These are phyloP conservation scores for Pachyrhizus erosus DNA, from an alignment of 306 rosid genomes.

Conservation along the genomic window DNA sequence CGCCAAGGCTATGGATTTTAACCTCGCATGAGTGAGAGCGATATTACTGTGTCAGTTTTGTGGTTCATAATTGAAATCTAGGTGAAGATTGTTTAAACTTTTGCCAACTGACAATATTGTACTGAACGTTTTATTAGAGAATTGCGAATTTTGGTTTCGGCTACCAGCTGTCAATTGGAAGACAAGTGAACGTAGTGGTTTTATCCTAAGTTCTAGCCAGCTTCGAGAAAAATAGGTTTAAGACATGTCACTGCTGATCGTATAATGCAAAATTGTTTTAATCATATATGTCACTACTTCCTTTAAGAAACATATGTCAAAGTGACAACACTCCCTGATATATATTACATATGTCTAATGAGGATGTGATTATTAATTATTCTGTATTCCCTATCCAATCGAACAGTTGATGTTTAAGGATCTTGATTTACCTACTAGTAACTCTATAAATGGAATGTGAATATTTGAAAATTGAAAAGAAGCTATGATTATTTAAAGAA, in stretches of 20 bases:
- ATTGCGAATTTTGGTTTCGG: neutral
- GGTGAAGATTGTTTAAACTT: neutral
- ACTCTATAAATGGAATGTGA: no score
- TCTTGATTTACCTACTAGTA: no score
- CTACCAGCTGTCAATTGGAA: neutral
- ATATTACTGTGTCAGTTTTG: neutral
- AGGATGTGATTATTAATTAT: no score
- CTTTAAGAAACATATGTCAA: no score
- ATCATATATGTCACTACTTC: neutral
- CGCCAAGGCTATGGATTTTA: neutral
- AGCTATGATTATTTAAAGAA: no score
- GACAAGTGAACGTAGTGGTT: neutral
- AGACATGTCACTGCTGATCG: neutral
- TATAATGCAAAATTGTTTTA: no score
- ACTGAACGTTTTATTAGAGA: neutral
- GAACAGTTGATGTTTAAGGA: no score
- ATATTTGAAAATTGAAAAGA: no score
- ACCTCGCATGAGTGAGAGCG: neutral
- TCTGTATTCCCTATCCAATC: no score
- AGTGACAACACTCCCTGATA: no score
- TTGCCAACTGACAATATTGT: neutral
- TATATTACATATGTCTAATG: no score
- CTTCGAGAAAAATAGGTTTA: neutral
- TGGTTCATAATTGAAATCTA: neutral
- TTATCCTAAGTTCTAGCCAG: neutral